Base-by-base conservation (phyloP, 2,329 filamentous ascomycete species). In the Diplocarpon rosae region DNA sequence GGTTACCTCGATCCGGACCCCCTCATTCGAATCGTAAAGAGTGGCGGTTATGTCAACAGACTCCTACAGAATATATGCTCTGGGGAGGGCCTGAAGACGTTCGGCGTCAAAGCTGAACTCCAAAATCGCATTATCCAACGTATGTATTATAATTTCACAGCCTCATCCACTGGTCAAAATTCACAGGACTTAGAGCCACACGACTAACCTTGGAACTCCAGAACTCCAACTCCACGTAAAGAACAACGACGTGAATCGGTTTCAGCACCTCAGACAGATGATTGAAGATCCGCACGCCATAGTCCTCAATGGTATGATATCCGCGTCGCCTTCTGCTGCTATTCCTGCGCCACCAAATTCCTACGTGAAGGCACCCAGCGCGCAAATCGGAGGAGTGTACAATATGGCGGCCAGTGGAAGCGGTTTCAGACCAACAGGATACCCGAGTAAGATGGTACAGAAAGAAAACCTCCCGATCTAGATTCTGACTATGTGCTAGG, bases 61-160 rank as follows among this genome's bases (percentile, higher is more conserved):
- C 49, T 49, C 27, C 54, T 63, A 2, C 47, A 51, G 15, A 29
- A 16, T 2, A 62, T 96, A 53, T 84, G 90, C 59, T 75, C 78
- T 51, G 69, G 75, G 49, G 85, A 94, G 66, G 75, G 79, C 37
- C 69, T 94, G 30, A 75, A 77, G 53, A 83, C 85, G 49, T 85
- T 82, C 24, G 92, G 92, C 15, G 82, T 92, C 58, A 98, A 98
- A 70, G 77, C 79, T 29, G 76, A 84, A 34, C 69, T 96, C 48
- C 88, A 95, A 65, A 68, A 69, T 47, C 81, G 90, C 57, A 84
- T 95, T 49, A 76, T 83, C 51, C 70, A 76, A 47, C 76, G 92
- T 96, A 71, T 65, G 85, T 78, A 45, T 17, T 49, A 47, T 24
- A 24, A 30, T 46, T 42, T 34, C 46, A 30, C 49, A 48, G 46